Evolutionary conservation across 176 grass and related monocot genomes (phyloP).

Genomic region (Miscanthus lutarioriparius): DNA sequence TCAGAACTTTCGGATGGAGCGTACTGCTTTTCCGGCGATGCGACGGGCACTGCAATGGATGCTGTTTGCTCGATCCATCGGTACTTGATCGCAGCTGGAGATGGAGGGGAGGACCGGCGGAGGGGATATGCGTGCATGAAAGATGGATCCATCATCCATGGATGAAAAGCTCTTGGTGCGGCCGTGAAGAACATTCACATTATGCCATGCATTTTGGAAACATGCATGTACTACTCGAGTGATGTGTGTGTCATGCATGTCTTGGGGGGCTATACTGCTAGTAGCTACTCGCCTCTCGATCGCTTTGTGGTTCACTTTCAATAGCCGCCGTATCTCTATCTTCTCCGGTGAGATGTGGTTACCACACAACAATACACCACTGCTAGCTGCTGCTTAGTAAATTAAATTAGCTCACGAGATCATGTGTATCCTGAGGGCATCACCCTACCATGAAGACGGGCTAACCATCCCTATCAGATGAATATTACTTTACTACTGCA

Average conservation of each 20-base stretch:
- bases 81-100: constrained; percentile 40
- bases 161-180: neutral
- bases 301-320: neutral
- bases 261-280: neutral
- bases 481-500: no score
- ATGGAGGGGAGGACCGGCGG: neutral
- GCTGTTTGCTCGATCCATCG: neutral
- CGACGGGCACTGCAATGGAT: constrained; percentile 37
- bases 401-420: neutral
- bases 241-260: neutral
- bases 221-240: constrained; percentile 29
- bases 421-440: neutral
- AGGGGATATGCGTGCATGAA: constrained; percentile 15
- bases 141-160: neutral
- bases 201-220: constrained; percentile 30
- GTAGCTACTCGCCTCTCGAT: neutral
- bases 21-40: constrained; percentile 19
- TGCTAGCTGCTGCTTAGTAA: neutral
- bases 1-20: constrained; percentile 20
- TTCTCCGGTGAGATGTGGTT: neutral
- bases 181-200: constrained; percentile 3
- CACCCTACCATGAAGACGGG: no score
- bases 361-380: neutral
- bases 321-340: constrained; percentile 32
- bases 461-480: no score